Evolutionary conservation across 2,329 filamentous ascomycete genomes (phyloP).

Genomic region (Aspergillus sp.): DNA sequence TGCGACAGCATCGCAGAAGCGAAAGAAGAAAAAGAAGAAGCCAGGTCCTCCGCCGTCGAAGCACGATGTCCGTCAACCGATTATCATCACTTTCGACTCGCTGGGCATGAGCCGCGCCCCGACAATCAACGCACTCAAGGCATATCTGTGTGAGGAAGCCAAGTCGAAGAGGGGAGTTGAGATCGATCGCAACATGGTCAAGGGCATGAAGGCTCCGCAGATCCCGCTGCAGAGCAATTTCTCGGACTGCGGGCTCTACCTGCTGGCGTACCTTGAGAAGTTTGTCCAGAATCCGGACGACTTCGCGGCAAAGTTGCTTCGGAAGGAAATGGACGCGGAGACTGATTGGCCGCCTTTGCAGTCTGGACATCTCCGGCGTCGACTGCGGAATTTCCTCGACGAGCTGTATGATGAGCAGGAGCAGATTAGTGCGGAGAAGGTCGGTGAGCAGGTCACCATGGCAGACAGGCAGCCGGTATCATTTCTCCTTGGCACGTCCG

Average conservation of each 20-base stretch:
- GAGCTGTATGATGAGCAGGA: constrained; percentile 52
- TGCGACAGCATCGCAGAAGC: constrained; percentile 7
- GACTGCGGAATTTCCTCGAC: constrained; percentile 59
- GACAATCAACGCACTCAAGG: constrained; percentile 59
- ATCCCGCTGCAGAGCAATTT: constrained; percentile 76
- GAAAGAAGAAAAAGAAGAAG: constrained; percentile 20
- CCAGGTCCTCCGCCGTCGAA: constrained; percentile 25
- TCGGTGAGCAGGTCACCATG: constrained; percentile 28
- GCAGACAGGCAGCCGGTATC: constrained; percentile 22
- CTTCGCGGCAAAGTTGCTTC: constrained; percentile 60
- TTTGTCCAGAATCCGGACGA: constrained; percentile 66
- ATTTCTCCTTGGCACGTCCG: constrained; percentile 26
- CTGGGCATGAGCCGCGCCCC: constrained; percentile 55
- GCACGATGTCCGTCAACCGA: constrained; percentile 47
- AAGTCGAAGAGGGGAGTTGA: constrained; percentile 48
- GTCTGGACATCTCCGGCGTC: constrained; percentile 50
- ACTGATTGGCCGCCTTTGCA: constrained; percentile 47
- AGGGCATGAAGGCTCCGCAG: constrained; percentile 59
- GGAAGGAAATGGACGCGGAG: constrained; percentile 50
- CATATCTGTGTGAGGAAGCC: constrained; percentile 69
- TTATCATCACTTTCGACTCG: constrained; percentile 83
- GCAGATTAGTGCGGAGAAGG: constrained; percentile 21
- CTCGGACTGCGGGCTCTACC: constrained; percentile 80
- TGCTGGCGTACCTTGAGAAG: constrained; percentile 73
- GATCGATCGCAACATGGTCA: constrained; percentile 37